These are phyloP conservation scores for Leishmania major DNA, from an alignment of 208 protist genomes.

Conservation along the genomic window DNA sequence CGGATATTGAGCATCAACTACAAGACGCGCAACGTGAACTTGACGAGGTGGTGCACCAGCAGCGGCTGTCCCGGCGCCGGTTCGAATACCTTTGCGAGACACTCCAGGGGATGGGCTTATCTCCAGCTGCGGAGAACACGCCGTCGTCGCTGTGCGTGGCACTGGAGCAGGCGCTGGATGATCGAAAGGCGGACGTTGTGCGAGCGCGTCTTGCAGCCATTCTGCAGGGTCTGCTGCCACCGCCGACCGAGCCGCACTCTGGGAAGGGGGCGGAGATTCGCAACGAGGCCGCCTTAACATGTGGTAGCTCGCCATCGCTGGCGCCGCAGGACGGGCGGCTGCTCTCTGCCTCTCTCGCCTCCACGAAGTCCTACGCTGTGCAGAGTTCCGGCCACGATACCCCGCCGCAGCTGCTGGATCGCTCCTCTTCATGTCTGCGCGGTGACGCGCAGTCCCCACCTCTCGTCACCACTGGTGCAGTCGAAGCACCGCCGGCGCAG, in stretches of 20 bases:
- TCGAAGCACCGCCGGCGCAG: neutral
- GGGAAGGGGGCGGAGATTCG: neutral
- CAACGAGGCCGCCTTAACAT: neutral
- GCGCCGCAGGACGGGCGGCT: neutral
- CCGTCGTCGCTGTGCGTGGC: slow-evolving; percentile 16
- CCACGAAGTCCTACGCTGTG: neutral
- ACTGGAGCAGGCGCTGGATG: slow-evolving; percentile 26
- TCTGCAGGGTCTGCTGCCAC: slow-evolving; percentile 3
- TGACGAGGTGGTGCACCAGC: slow-evolving; percentile 41
- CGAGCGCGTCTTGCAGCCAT: slow-evolving; percentile 4
- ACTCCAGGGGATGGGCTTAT: slow-evolving; percentile 6
- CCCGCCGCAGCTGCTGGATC: neutral
- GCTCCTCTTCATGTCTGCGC: neutral
- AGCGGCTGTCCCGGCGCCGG: slow-evolving; percentile 29
- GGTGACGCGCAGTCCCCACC: neutral
- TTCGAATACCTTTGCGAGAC: slow-evolving; percentile 31
- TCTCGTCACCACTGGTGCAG: neutral
- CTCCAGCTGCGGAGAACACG: neutral
- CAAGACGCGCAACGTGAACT: slow-evolving; percentile 51
- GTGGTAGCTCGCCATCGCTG: neutral
- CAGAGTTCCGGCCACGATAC: too few species aligned
- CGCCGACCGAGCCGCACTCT: neutral
- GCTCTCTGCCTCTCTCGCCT: neutral
- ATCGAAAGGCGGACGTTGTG: slow-evolving; percentile 8
- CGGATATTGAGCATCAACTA: slow-evolving; percentile 57